Evolutionary conservation across 495 filamentous ascomycete genomes (phyloP), one percentile per base, ranked within the genome.

Genomic region (Tricharina praecox): DNA sequence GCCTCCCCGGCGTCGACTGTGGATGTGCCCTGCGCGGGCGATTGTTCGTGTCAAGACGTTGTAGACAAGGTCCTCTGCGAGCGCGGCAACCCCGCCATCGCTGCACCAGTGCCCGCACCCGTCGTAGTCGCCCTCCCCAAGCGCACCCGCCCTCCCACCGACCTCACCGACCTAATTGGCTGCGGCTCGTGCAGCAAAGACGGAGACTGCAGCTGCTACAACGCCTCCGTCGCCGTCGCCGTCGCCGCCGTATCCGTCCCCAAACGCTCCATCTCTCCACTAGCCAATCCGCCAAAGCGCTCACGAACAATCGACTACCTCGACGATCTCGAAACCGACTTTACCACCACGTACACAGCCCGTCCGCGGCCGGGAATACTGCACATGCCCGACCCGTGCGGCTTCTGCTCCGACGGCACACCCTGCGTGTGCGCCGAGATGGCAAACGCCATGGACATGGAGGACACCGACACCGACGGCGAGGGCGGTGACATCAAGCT

Each of bases 341-440:
- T 61, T 32, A 61, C 57, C 48, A 47, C 49, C 10, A 39, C 50
- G 10, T 61, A 57, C 20, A 61, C 21, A 67, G 66, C 73, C 0
- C 66, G 63, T 9, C 67, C 64, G 9, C 40, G 50, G 8, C 42
- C 52, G 41, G 11, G 47, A 21, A 44, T 57, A 28, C 25, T 46
- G 2, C 37, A 50, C 47, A 63, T 50, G 59, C 60, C 45, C 18
- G 84, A 90, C 41, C 72, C 77, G 8, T 93, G 85, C 55, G 85
- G 85, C n/a, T 92, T 92, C 66, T 93, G 85, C 62, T 71, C 77
- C 53, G 81, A 87, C 44, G 82, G 82, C 13, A 85, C 78, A 0
- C 80, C 82, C 53, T 93, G 85, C 58, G 74, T 87, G 47, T 93
- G 85, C 60, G 82, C 79, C 23, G 82, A 88, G 47, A 71, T 82